A percentile compares a stretch with the other conserved stretches of the same genome.
Conservation (phyloP, 495 filamentous ascomycete genomes). For the Symbiotaphrina buchneri region DNA sequence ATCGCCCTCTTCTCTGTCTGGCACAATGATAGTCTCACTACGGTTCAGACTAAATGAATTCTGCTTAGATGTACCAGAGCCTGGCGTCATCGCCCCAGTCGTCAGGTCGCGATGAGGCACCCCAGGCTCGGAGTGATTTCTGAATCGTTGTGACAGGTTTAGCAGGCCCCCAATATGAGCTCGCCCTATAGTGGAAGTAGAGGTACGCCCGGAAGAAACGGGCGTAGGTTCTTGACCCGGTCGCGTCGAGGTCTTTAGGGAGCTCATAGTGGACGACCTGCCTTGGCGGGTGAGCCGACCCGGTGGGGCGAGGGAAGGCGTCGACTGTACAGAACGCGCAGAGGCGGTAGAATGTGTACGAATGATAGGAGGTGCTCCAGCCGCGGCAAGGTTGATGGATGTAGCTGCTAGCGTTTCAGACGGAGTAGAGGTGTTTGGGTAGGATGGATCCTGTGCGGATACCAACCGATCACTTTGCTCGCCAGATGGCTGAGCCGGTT, state of each 20-base stretch:
- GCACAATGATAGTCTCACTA: slow-evolving; percentile 36
- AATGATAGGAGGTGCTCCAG: slow-evolving; percentile 16
- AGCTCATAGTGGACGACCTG: slow-evolving; percentile 80
- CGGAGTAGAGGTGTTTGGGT: too few relatives aligned
- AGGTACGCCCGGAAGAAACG: slow-evolving; percentile 38
- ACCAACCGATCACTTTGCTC: slow-evolving; percentile 6
- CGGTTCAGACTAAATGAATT: slow-evolving; percentile 44
- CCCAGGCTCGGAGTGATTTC: slow-evolving; percentile 53
- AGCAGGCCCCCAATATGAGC: slow-evolving; percentile 84
- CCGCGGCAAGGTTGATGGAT: slow-evolving; percentile 14
- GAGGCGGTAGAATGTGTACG: slow-evolving; percentile 45
- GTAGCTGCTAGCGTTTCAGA: slow-evolving; percentile 21
- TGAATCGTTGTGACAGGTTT: slow-evolving; percentile 43
- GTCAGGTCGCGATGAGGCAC: slow-evolving; percentile 35
- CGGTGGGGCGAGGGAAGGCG: slow-evolving; percentile 31
- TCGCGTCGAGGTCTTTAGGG: slow-evolving; percentile 31
- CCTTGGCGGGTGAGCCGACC: slow-evolving; percentile 32
- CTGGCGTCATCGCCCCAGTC: slow-evolving; percentile 39
- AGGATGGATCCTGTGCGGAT: too few relatives aligned
- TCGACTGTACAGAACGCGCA: slow-evolving; percentile 45
- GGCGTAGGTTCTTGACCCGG: too few relatives aligned
- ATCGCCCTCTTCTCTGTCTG: slow-evolving; percentile 68
- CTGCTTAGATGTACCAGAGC: slow-evolving; percentile 39
- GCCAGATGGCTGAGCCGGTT: slow-evolving; percentile 9
- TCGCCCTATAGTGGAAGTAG: slow-evolving; percentile 60